Conservation (phyloP, 345 rosid genomes). For the Pelargonium nanum region DNA sequence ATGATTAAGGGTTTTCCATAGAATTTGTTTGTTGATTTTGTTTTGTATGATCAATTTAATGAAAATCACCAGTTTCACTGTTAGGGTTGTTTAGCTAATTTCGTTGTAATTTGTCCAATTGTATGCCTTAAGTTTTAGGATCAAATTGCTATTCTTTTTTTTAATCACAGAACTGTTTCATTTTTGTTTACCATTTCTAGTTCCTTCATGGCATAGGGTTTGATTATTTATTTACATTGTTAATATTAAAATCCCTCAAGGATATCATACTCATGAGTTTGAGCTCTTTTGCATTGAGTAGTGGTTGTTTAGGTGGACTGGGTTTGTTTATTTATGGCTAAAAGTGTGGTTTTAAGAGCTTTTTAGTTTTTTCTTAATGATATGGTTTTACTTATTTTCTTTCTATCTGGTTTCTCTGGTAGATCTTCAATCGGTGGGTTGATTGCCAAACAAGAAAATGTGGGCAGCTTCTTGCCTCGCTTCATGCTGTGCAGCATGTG, state of each 20-base stretch:
- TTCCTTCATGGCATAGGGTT: not conserved
- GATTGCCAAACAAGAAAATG: conserved; percentile 35
- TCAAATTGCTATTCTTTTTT: too few relatives aligned
- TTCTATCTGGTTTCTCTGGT: not conserved
- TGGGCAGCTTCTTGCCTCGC: conserved; percentile 99
- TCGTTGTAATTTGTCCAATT: not conserved
- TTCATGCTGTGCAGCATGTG: conserved; percentile 95
- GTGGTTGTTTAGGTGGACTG: not conserved
- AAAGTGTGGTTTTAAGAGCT: not conserved
- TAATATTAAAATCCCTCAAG: too few relatives aligned
- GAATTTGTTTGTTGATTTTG: not conserved
- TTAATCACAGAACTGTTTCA: not conserved
- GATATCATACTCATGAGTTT: too few relatives aligned
- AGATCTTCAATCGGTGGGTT: conserved; percentile 4
- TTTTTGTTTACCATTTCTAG: too few relatives aligned
- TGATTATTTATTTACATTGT: too few relatives aligned
- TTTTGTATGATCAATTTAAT: not conserved
- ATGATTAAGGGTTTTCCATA: not conserved
- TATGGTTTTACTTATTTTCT: not conserved
- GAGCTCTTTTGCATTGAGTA: not conserved
- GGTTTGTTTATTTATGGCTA: not conserved
- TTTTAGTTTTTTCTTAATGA: not conserved
- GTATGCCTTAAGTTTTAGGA: not conserved
- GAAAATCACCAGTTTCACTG: not conserved
- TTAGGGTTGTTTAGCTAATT: not conserved